Conservation (phyloP, 2,329 filamentous ascomycete species). For the Fusarium sp. region DNA sequence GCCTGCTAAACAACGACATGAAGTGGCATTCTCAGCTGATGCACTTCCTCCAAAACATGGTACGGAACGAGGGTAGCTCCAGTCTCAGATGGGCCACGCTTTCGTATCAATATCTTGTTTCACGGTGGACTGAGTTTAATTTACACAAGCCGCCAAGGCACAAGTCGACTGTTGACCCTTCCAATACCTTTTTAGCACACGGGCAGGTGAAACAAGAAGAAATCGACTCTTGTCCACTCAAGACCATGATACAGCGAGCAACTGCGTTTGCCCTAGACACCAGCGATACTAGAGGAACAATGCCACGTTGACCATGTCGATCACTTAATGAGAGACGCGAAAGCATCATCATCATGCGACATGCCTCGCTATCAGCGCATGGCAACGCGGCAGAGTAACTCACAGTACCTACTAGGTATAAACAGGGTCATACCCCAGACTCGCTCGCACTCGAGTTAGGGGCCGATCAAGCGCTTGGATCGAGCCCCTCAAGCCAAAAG, state of each 20-base stretch:
- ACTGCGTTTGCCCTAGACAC: not conserved
- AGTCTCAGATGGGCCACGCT: not conserved
- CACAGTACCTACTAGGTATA: not conserved
- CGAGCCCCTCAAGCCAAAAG: slow-evolving; percentile 6
- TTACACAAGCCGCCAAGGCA: slow-evolving; percentile 19
- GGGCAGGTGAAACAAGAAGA: not conserved
- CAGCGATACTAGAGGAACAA: not conserved
- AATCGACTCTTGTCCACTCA: not conserved
- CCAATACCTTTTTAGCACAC: not conserved
- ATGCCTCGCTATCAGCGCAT: not conserved
- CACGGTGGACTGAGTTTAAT: slow-evolving; percentile 5
- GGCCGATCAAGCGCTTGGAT: slow-evolving; percentile 33
- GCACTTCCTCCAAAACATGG: slow-evolving; percentile 5
- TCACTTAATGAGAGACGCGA: not conserved
- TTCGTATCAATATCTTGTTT: slow-evolving; percentile 14
- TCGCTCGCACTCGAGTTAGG: slow-evolving; percentile 12
- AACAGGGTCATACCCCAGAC: slow-evolving; percentile 15
- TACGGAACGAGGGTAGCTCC: slow-evolving; percentile 3
- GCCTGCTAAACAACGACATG: not conserved
- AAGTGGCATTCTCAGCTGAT: slow-evolving; percentile 7
- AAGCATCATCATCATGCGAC: not conserved
- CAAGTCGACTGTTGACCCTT: slow-evolving; percentile 3
- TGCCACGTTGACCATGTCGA: not conserved
- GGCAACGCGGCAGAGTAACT: not conserved
- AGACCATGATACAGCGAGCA: not conserved